These are phyloP conservation scores for Pythium diclinum DNA, from an alignment of 352 stramenopile species.

Conservation along the genomic window DNA sequence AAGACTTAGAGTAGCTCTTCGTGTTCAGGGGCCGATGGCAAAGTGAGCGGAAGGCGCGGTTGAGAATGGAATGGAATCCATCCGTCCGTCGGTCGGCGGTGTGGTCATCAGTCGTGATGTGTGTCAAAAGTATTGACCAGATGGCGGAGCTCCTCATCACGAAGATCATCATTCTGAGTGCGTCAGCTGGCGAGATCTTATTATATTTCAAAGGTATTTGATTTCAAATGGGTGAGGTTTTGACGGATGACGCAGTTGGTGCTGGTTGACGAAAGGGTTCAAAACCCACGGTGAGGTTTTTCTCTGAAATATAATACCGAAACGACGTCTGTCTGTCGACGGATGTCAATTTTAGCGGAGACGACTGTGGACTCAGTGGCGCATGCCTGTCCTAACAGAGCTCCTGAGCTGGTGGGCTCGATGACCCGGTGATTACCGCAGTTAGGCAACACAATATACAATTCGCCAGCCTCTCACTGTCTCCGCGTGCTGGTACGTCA, in stretches of 20 bases:
- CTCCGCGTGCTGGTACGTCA: neutral
- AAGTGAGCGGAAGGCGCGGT: constrained; percentile 4
- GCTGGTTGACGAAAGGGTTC: constrained; percentile 1
- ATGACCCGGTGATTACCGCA: neutral
- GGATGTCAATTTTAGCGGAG: neutral
- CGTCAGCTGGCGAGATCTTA: constrained; percentile 9
- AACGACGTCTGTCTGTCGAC: constrained; percentile 3
- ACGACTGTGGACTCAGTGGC: neutral
- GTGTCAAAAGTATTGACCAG: constrained; percentile 14
- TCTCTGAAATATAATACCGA: constrained; percentile 13
- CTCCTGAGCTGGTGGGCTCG: neutral
- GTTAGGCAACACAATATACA: no score
- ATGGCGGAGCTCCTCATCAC: constrained; percentile 9
- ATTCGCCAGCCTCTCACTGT: no score
- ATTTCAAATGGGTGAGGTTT: neutral
- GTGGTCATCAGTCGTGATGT: neutral
- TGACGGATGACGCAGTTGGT: neutral
- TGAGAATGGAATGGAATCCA: constrained; percentile 10
- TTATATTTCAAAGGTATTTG: constrained; percentile 14
- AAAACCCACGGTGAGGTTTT: constrained; percentile 10
- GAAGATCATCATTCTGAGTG: constrained; percentile 8
- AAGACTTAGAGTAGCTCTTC: neutral
- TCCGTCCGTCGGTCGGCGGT: neutral
- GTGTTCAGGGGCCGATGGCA: neutral
- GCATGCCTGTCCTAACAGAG: neutral